Conservation (phyloP, 495 filamentous ascomycete genomes). For the Tetracladium setigerum region DNA sequence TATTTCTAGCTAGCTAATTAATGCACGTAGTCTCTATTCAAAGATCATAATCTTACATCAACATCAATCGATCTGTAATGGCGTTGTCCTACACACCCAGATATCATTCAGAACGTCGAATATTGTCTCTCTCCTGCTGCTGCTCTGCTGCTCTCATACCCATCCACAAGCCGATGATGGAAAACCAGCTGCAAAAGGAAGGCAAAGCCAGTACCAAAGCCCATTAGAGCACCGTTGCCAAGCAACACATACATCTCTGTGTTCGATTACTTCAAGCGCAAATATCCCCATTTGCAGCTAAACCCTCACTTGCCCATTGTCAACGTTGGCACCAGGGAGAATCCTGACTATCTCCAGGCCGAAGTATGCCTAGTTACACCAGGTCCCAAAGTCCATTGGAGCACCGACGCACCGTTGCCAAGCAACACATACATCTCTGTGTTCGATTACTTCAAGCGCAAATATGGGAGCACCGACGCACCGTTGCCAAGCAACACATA, state of each 20-base stretch:
- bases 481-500: no score
- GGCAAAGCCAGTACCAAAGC: slow-evolving; percentile 1
- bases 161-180: not conserved
- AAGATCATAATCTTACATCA: no score
- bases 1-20: no score
- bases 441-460: no score
- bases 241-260: slow-evolving; percentile 37
- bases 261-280: slow-evolving; percentile 39
- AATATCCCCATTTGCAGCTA: slow-evolving; percentile 33
- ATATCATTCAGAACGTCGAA: no score
- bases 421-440: no score
- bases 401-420: no score
- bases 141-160: no score
- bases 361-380: slow-evolving; percentile 57
- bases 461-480: no score
- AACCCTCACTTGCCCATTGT: slow-evolving; percentile 50
- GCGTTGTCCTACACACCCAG: no score
- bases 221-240: not conserved
- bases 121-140: slow-evolving; percentile 33
- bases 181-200: slow-evolving; percentile 3
- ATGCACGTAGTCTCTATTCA: no score
- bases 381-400: slow-evolving; percentile 34
- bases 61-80: no score
- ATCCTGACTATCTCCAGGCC: slow-evolving; percentile 57
- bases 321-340: slow-evolving; percentile 53